These are phyloP conservation scores for Yamadazyma spencermartinsiae DNA, from an alignment of 1,139 yeast genomes.

Conservation along the genomic window DNA sequence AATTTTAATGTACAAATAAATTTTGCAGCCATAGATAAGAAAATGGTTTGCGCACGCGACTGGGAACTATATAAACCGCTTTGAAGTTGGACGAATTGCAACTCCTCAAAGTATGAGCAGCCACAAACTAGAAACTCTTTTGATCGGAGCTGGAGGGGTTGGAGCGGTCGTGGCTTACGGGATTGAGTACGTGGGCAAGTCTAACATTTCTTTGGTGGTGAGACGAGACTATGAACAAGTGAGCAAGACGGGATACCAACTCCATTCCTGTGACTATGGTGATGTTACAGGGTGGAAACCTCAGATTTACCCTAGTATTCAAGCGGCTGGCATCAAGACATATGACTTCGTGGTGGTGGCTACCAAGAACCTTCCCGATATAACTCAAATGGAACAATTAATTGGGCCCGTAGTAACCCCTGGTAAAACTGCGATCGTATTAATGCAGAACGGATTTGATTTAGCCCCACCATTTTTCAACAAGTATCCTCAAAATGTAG, in stretches of 20 bases:
- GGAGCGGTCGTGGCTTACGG: constrained; percentile 70
- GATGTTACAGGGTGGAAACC: constrained; percentile 32
- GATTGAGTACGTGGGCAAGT: constrained; percentile 42
- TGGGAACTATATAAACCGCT: too few relatives aligned
- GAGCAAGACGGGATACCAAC: constrained; percentile 27
- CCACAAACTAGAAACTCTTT: constrained; percentile 20
- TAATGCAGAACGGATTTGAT: constrained; percentile 35
- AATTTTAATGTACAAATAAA: too few relatives aligned
- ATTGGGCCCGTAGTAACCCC: constrained; percentile 12
- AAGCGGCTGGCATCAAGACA: constrained; percentile 23
- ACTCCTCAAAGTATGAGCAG: too few relatives aligned
- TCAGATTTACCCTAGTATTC: constrained; percentile 23
- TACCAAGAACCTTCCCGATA: constrained; percentile 33
- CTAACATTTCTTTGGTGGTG: constrained; percentile 53
- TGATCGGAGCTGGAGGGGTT: constrained; percentile 56
- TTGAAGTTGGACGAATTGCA: too few relatives aligned
- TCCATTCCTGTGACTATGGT: constrained; percentile 28
- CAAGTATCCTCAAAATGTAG: constrained; percentile 21
- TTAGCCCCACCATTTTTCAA: constrained; percentile 12
- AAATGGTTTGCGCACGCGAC: too few relatives aligned
- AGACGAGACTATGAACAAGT: constrained; percentile 34
- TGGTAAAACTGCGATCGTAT: constrained; percentile 20
- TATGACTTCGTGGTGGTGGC: constrained; percentile 35
- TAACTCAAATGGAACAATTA: constrained; percentile 12
- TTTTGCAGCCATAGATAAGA: background rate